A percentile compares a stretch with the other conserved stretches of the same genome.
Conservation (phyloP, 805 yeast genomes). For the Spathaspora hagerdaliae region DNA sequence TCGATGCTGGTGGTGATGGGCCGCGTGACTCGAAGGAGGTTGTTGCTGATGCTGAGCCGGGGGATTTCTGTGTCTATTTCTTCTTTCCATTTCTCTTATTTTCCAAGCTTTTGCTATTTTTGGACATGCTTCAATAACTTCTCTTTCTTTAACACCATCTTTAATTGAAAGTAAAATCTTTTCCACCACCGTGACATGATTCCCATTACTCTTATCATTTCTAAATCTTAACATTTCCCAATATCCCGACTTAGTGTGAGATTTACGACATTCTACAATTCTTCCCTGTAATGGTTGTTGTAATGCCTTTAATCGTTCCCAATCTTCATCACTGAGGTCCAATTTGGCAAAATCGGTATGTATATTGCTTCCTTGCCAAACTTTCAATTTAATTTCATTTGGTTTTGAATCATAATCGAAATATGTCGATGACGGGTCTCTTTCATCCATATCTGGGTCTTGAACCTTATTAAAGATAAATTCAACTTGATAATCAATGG, state of each 20-base stretch:
- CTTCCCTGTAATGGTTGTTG: conserved; percentile 86
- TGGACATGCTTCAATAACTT: conserved; percentile 55
- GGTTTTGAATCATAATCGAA: conserved; percentile 83
- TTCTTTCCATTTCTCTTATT: conserved; percentile 44
- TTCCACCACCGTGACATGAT: conserved; percentile 74
- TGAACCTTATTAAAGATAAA: conserved; percentile 55
- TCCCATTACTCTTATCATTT: conserved; percentile 88
- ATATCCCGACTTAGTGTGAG: conserved; percentile 47
- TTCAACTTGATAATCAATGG: conserved; percentile 79
- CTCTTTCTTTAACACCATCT: conserved; percentile 81
- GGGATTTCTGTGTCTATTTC: conserved; percentile 13
- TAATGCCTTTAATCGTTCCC: conserved; percentile 68
- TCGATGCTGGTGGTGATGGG: neutral
- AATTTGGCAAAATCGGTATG: conserved; percentile 69
- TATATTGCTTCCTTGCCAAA: conserved; percentile 70
- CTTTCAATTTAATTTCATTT: conserved; percentile 50
- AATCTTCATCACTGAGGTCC: conserved; percentile 62
- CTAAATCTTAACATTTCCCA: conserved; percentile 90
- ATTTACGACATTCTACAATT: conserved; percentile 79
- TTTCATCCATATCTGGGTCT: conserved; percentile 62
- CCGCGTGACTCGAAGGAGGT: conserved; percentile 1
- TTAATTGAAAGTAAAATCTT: conserved; percentile 80
- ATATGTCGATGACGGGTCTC: conserved; percentile 68
- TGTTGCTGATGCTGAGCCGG: neutral
- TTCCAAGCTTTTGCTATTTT: conserved; percentile 62